Conservation (phyloP, 805 yeast species). For the Candida sakaeoensis region DNA sequence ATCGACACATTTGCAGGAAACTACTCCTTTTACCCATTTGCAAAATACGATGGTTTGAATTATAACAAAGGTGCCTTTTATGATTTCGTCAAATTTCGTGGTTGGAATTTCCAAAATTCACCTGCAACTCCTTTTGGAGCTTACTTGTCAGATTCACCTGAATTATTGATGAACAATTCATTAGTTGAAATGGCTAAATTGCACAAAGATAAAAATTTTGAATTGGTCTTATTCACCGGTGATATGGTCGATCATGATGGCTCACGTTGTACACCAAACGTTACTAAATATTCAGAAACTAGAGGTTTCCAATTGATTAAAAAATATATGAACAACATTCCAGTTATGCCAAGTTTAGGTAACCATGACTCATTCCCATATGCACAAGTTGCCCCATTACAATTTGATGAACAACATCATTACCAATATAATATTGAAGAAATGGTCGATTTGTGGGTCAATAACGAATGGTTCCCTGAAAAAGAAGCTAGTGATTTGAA, state of each 20-base stretch:
- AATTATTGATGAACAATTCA: slow-evolving; percentile 56
- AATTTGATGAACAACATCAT: slow-evolving; percentile 21
- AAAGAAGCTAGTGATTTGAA: slow-evolving; percentile 20
- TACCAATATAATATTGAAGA: slow-evolving; percentile 36
- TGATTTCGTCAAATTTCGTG: slow-evolving; percentile 23
- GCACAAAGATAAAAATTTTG: slow-evolving; percentile 35
- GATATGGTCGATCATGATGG: slow-evolving; percentile 69
- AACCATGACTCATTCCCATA: slow-evolving; percentile 73
- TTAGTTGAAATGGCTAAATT: slow-evolving; percentile 26
- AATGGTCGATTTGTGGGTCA: slow-evolving; percentile 31
- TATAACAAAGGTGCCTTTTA: slow-evolving; percentile 31
- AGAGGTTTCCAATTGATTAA: slow-evolving; percentile 63
- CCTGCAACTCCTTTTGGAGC: slow-evolving; percentile 65
- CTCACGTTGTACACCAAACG: slow-evolving; percentile 47
- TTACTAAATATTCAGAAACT: slow-evolving; percentile 69
- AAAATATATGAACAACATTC: slow-evolving; percentile 44
- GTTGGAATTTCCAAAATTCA: slow-evolving; percentile 18
- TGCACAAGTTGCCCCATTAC: slow-evolving; percentile 58
- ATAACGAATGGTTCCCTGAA: slow-evolving; percentile 34
- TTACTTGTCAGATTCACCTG: slow-evolving; percentile 66
- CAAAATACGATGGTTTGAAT: slow-evolving; percentile 24
- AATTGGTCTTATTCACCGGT: slow-evolving; percentile 67
- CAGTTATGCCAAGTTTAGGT: slow-evolving; percentile 61
- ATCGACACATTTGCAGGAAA: slow-evolving; percentile 10
- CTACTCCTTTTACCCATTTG: slow-evolving; percentile 19